Evolutionary conservation across 108 stramenopile species (phyloP), one percentile per base, ranked within the genome.

Genomic region (Cyclotella sp.): DNA sequence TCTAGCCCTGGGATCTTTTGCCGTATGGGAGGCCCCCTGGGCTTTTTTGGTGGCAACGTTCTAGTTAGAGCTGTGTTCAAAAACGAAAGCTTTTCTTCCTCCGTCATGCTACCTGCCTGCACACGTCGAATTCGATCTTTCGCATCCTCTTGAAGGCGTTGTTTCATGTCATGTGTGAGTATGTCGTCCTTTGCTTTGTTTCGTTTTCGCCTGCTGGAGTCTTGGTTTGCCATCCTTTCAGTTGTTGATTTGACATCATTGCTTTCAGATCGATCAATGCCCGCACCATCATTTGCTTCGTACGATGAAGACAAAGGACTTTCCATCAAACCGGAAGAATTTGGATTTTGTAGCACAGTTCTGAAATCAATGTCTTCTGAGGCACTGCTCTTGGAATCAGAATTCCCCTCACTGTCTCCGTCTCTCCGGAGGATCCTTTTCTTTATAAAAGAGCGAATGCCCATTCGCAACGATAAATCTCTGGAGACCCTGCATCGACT

Each of bases 61-160:
- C 80, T 59, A 18, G 82, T 82, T 34, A 88, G 55, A 0, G 85
- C 87, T 7, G 83, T 65, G 29, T 67, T 73, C 34, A 89, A 72
- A 70, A 85, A 89, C 2, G 52, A 59, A 39, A 74, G 51, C 63
- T 89, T 89, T 63, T 89, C 88, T 52, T 82, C 84, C 28, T 86
- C 88, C 9, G 86, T 86, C 88, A 89, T 86, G 26, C 84, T 70
- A 24, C 88, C 88, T 12, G 44, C 30, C 59, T 87, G 82, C 46
- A 89, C 84, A 10, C 88, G 85, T 41, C 74, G 81, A 64, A 89
- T 89, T 12, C 84, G 58, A 24, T 87, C 66, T 59, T 82, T 81
- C 26, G 72, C 84, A 27, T 74, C 68, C 54, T 83, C 78, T 30
- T 69, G 61, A 8, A 63, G 27, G 11, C 28, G 61, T 24, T 67